Evolutionary conservation across 768 basidiomycete species (phyloP).

Genomic region (Tylopilus rubrobrunneus): DNA sequence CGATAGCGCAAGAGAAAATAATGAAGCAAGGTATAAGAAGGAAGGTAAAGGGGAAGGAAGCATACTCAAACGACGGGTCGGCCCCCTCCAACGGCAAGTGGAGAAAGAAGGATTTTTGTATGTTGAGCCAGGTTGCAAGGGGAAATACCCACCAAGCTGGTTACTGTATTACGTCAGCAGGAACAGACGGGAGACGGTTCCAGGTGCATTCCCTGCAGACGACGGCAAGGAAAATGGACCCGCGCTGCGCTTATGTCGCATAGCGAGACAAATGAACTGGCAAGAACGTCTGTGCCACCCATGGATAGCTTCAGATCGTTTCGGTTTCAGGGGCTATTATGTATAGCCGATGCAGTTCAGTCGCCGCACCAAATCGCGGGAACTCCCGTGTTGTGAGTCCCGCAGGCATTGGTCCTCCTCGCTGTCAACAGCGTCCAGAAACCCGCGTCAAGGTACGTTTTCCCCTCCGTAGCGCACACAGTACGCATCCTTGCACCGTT

Average conservation of each 20-base stretch:
- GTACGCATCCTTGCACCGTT: not conserved
- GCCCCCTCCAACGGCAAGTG: conserved; percentile 3
- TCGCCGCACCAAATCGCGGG: conserved; percentile 31
- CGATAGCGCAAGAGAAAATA: conserved; percentile 18
- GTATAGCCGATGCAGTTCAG: not conserved
- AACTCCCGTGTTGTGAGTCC: conserved; percentile 19
- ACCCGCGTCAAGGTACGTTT: conserved; percentile 32
- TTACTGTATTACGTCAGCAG: conserved; percentile 20
- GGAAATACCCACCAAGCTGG: not conserved
- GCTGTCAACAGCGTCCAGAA: conserved; percentile 28
- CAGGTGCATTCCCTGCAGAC: not conserved
- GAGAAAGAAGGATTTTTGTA: conserved; percentile 6
- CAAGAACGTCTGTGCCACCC: no score
- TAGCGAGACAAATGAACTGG: no score
- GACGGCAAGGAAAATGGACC: not conserved
- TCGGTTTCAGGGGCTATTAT: not conserved
- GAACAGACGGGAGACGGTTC: not conserved
- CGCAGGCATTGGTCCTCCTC: conserved; percentile 6
- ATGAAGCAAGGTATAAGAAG: conserved; percentile 22
- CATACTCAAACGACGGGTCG: conserved; percentile 19
- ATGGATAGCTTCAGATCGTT: not conserved
- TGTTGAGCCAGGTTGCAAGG: not conserved
- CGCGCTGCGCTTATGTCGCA: not conserved
- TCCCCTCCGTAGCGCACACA: not conserved
- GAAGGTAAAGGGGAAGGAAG: conserved; percentile 23